Evolutionary conservation across 2,329 filamentous ascomycete species (phyloP), one percentile per base, ranked within the genome.

Genomic region (Nothophoma quercina): DNA sequence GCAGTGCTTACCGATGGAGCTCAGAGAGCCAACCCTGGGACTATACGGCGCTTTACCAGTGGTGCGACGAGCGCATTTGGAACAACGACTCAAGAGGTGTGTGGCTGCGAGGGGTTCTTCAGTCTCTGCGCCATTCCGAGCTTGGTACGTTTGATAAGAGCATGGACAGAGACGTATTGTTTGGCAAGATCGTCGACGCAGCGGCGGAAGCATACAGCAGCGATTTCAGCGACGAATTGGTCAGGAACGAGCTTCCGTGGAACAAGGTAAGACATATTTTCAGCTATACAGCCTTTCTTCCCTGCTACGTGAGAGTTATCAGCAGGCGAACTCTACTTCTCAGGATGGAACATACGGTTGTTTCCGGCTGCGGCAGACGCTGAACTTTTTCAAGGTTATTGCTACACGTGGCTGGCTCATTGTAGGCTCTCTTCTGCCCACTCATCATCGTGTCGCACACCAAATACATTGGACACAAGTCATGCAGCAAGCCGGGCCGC

Each of bases 71-170:
- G 13, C 59, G 58, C 18, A 56, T 56, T 16, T 25, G 35, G 19
- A 32, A 58, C 1, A 60, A 64, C 2, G 56, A 69, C 35, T 59
- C 52, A 2, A 72, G 67, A 35, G 69, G 65, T 2, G 12, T 33
- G 7, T 73, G 70, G 71, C 26, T 74, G 28, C 35, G 56, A 16
- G 43, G 55, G 18, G 68, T 72, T 22, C 38, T 74, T 7, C 32
- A 55, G 19, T 61, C 67, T 28, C 51, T 67, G 30, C 40, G 60
- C 1, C 35, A 42, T 15, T 32, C 38, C n/a, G 33, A 42, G 25
- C 12, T 22, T 7, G 52, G 35, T 2, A 26, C 12, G 9, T 25
- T 13, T 9, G 40, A 23, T 22, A 29, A 23, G 41, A 23, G 15
- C 15, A 34, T 34, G 16, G 19, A 18, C 16, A 39, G 21, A 8